Conservation (phyloP, 2,329 filamentous ascomycete genomes). For the Mycocentrospora acerina region DNA sequence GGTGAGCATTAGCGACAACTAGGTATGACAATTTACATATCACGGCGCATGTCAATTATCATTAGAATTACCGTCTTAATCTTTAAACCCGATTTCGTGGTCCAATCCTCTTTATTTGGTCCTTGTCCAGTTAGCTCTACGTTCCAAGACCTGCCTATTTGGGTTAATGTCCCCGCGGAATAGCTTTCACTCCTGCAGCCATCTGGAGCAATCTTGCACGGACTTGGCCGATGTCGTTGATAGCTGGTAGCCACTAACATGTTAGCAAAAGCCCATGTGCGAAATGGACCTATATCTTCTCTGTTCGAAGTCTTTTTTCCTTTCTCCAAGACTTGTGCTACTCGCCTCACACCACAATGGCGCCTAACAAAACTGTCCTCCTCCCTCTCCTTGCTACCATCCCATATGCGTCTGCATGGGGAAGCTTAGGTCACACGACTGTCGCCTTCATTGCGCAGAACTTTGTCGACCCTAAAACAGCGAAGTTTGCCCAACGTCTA, state of each 20-base stretch:
- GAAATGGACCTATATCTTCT: too few relatives aligned
- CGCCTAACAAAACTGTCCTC: conserved; percentile 21
- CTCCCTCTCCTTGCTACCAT: conserved; percentile 27
- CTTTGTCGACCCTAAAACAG: conserved; percentile 48
- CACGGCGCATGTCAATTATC: too few relatives aligned
- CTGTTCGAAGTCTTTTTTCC: background rate
- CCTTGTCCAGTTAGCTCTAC: conserved; percentile 3
- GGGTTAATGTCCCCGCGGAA: conserved; percentile 24
- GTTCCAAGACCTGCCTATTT: conserved; percentile 25
- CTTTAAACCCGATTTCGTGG: too few relatives aligned
- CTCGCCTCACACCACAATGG: conserved; percentile 19
- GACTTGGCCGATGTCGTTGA: conserved; percentile 30
- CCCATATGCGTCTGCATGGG: conserved; percentile 49
- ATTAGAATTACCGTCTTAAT: too few relatives aligned
- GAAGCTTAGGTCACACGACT: conserved; percentile 55
- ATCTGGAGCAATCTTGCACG: conserved; percentile 23
- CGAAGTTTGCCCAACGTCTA: conserved; percentile 46
- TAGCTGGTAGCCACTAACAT: conserved; percentile 3
- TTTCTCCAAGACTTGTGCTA: background rate
- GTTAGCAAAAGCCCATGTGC: too few relatives aligned
- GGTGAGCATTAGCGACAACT: too few relatives aligned
- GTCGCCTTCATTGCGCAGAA: conserved; percentile 57
- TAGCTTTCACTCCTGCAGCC: conserved; percentile 13
- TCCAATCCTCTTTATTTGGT: conserved; percentile 9
- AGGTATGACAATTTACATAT: too few relatives aligned